These are phyloP conservation scores for Amylocarpus encephaloides DNA, from an alignment of 2,329 filamentous ascomycete genomes.

Conservation along the genomic window DNA sequence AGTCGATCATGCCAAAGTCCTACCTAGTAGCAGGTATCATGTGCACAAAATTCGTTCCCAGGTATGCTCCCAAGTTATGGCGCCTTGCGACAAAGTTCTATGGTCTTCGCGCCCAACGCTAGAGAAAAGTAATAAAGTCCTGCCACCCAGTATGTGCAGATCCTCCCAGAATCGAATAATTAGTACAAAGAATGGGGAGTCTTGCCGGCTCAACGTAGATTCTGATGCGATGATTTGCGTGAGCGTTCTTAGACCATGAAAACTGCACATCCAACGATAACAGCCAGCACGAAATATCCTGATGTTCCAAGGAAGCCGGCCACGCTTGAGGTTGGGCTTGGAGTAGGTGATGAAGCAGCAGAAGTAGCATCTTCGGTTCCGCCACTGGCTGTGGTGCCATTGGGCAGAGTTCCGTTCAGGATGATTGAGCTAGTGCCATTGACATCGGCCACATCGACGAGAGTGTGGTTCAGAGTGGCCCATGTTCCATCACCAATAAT, in stretches of 20 bases:
- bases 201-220: too few relatives aligned
- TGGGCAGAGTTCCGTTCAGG: constrained; percentile 69
- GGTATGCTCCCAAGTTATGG: too few relatives aligned
- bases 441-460: constrained; percentile 56
- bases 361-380: constrained; percentile 36
- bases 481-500: constrained; percentile 63
- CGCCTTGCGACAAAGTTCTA: too few relatives aligned
- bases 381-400: constrained; percentile 52
- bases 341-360: background rate
- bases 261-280: constrained; percentile 22
- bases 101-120: too few relatives aligned
- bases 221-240: too few relatives aligned
- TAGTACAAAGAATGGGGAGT: too few relatives aligned
- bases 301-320: constrained; percentile 3
- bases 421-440: constrained; percentile 60
- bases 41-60: too few relatives aligned
- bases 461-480: constrained; percentile 48
- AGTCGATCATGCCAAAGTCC: too few relatives aligned
- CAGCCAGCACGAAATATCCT: constrained; percentile 29
- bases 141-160: too few relatives aligned
- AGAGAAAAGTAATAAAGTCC: too few relatives aligned
- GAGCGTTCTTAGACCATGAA: constrained; percentile 13
- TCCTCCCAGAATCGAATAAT: too few relatives aligned
- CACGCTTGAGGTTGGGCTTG: constrained; percentile 25
- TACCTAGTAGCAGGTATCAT: too few relatives aligned